Evolutionary conservation across 148 eudicot genomes (phyloP), one percentile per base, ranked within the genome.

Genomic region (Chenopodium suecicum): DNA sequence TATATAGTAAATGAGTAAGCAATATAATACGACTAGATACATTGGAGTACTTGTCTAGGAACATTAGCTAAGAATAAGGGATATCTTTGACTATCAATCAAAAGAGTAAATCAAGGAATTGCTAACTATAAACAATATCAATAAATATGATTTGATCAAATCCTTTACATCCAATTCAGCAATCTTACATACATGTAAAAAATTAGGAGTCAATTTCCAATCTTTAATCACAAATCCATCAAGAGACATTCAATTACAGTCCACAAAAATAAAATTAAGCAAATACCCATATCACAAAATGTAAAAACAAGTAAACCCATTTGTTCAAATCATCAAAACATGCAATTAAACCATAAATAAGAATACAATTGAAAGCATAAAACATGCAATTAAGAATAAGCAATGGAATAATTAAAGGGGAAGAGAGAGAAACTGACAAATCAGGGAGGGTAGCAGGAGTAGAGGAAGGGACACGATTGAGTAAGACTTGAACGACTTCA

Each of bases 401-500:
- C 3, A 31, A 31, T 23, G n/a, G 10, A 60, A 37, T 22, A 11
- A 60, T 50, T 52, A 44, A 25, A 31, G 41, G 16, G 29, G 47
- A 65, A 29, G 47, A 74, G 73, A 63, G 78, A 77, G 81, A 80
- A 82, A 85, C 90, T 44, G 47, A 94, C 97, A 78, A 86, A 82
- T 81, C 81, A 69, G 83, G 79, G 70, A 94, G 94, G 62, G 76
- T 48, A 23, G 97, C 97, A 50, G 92, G 91, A 75, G 88, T 87
- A 25, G 85, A 85, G 12, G 64, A 34, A 77, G 98, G 97, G 44
- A 91, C 73, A 20, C 97, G 94, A 16, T 85, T 85, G 79, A 94
- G 80, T 29, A 94, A 85, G 20, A 88, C 88, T 5, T 79, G 83
- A 80, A 91, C 98, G 60, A 94, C 93, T 80, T 92, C 91, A 73